phyloP scores from a whole-genome alignment of 148 eudicot genomes.

The Fagopyrum homotropicum region DNA sequence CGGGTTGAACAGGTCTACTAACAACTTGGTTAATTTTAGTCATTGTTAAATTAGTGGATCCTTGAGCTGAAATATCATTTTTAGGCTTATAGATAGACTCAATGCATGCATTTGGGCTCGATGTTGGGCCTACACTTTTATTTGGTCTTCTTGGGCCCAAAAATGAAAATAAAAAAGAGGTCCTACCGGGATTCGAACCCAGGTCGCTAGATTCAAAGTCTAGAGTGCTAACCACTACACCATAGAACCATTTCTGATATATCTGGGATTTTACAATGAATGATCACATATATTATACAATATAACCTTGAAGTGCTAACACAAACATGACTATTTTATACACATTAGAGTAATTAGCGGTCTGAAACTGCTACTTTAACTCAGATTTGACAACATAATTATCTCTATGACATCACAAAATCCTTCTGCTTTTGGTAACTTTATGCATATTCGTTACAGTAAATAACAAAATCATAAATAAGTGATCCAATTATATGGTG shows the following conservation, averaged over 20 bases:
- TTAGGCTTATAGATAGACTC: too few relatives aligned
- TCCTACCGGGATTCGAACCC: constrained; percentile 99
- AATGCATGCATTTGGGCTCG: background rate
- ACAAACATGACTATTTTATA: background rate
- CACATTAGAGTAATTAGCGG: too few relatives aligned
- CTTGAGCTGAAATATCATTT: too few relatives aligned
- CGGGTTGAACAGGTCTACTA: too few relatives aligned
- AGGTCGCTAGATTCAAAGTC: constrained; percentile 99
- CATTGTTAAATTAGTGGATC: too few relatives aligned
- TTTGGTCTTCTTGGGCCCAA: background rate
- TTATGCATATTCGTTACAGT: too few relatives aligned
- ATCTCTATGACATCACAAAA: background rate
- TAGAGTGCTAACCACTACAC: constrained; percentile 99
- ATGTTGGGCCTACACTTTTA: background rate
- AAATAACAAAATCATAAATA: too few relatives aligned
- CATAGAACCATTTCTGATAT: constrained; percentile 54
- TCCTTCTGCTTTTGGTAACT: background rate
- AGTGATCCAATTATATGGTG: too few relatives aligned
- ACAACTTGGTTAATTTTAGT: too few relatives aligned
- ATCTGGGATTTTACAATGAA: background rate
- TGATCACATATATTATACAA: too few relatives aligned
- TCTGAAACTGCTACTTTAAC: background rate
- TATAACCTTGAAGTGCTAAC: background rate
- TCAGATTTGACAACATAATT: background rate
- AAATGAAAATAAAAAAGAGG: constrained; percentile 28